phyloP scores from a whole-genome alignment of 345 rosid genomes.

The Hypericum perforatum region DNA sequence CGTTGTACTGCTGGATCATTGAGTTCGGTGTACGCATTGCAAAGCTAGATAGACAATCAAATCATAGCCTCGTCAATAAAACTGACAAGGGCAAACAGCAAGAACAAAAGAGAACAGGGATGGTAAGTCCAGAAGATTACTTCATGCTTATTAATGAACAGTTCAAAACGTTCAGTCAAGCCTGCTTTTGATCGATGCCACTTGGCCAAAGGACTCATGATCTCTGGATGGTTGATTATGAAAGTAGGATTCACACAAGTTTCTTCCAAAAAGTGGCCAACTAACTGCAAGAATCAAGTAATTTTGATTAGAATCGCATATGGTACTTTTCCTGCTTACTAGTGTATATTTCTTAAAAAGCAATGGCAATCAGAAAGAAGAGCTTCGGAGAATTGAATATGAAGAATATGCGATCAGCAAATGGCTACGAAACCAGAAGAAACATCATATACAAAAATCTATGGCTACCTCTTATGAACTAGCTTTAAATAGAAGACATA shows the following conservation, averaged over 20 bases:
- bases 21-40: slow-evolving; percentile 95
- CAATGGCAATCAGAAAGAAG: no score
- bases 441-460: no score
- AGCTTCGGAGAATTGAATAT: no score
- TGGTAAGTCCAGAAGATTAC: slow-evolving; percentile 24
- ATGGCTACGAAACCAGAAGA: no score
- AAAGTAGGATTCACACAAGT: slow-evolving; percentile 86
- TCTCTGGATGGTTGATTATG: slow-evolving; percentile 90
- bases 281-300: slow-evolving; percentile 44
- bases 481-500: no score
- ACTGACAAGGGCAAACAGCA: background rate
- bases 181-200: slow-evolving; percentile 64
- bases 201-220: slow-evolving; percentile 87
- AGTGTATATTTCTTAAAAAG: no score
- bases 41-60: slow-evolving; percentile 32
- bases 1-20: slow-evolving; percentile 97
- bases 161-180: slow-evolving; percentile 90
- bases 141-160: slow-evolving; percentile 84
- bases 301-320: no score
- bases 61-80: slow-evolving; percentile 1
- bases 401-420: no score
- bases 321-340: no score
- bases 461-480: no score
- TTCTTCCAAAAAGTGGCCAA: slow-evolving; percentile 88
- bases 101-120: background rate